phyloP scores from a whole-genome alignment of 1,284 basidiomycete genomes.

The Tranzscheliella williamsii region DNA sequence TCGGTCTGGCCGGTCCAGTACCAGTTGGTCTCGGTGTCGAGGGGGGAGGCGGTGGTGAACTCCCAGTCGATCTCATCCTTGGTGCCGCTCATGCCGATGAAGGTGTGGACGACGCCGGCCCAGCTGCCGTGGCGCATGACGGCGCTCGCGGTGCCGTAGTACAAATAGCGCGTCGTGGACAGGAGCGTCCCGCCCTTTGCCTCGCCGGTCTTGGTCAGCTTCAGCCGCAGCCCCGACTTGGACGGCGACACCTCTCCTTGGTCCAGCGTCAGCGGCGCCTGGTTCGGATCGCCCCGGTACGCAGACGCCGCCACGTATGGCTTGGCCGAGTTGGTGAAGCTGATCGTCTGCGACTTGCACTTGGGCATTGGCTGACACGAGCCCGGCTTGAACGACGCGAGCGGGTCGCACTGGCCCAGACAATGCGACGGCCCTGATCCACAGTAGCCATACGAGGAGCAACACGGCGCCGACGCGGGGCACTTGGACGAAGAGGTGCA shows the following conservation, averaged over 20 bases:
- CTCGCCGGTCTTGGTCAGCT: slow-evolving; percentile 21
- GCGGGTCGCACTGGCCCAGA: slow-evolving; percentile 36
- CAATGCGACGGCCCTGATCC: slow-evolving; percentile 19
- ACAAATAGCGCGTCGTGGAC: slow-evolving; percentile 34
- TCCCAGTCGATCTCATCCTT: slow-evolving; percentile 41
- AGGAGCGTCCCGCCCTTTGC: slow-evolving; percentile 24
- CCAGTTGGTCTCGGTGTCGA: slow-evolving; percentile 34
- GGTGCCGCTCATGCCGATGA: slow-evolving; percentile 31
- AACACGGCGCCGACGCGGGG: slow-evolving; percentile 20
- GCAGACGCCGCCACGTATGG: slow-evolving; percentile 16
- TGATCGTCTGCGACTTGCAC: slow-evolving; percentile 34
- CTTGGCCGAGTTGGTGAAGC: slow-evolving; percentile 32
- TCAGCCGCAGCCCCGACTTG: slow-evolving; percentile 22
- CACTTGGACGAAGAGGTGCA: slow-evolving; percentile 25
- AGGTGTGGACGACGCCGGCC: slow-evolving; percentile 41
- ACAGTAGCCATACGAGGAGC: slow-evolving; percentile 34
- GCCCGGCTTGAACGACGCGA: slow-evolving; percentile 18
- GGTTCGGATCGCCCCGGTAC: slow-evolving; percentile 38
- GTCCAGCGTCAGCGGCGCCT: slow-evolving; percentile 41
- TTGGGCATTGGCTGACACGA: slow-evolving; percentile 42
- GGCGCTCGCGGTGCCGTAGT: slow-evolving; percentile 38
- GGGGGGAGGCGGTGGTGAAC: slow-evolving; percentile 15
- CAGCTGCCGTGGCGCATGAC: slow-evolving; percentile 34
- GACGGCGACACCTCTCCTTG: slow-evolving; percentile 13
- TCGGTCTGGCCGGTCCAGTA: slow-evolving; percentile 28